These are phyloP conservation scores for Irpex sp. DNA, from an alignment of 1,284 basidiomycete genomes.

Conservation along the genomic window DNA sequence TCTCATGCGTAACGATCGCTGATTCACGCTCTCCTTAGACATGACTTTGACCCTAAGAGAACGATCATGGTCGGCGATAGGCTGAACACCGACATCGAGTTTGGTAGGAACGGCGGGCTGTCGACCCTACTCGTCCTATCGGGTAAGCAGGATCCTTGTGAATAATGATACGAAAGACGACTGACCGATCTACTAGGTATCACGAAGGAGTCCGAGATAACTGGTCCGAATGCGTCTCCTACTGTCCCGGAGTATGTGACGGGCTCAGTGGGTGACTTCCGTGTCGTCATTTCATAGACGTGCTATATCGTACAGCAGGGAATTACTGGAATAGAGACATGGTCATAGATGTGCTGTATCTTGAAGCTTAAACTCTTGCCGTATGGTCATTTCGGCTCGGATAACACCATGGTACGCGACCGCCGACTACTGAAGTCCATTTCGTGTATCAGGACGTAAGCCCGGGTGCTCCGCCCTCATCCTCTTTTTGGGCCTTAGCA, in stretches of 20 bases:
- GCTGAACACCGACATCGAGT: constrained; percentile 91
- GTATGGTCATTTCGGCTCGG: too few species aligned
- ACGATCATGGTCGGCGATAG: constrained; percentile 97
- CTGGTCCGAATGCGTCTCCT: constrained; percentile 63
- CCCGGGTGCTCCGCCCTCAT: too few species aligned
- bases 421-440: too few species aligned
- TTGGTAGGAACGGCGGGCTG: constrained; percentile 84
- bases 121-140: constrained; percentile 90
- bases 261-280: constrained; percentile 75
- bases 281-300: constrained; percentile 22
- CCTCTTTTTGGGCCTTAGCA: too few species aligned
- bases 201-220: constrained; percentile 66
- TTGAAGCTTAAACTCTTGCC: too few species aligned
- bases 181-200: constrained; percentile 52
- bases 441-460: too few species aligned
- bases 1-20: background rate
- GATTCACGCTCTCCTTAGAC: constrained; percentile 39
- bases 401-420: too few species aligned
- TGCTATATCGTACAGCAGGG: background rate
- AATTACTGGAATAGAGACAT: too few species aligned
- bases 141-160: constrained; percentile 43
- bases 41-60: constrained; percentile 78
- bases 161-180: background rate
- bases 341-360: too few species aligned
- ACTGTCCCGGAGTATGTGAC: constrained; percentile 82